Conservation (phyloP, 2,329 filamentous ascomycete species). For the Ambrosiella beaveri region DNA sequence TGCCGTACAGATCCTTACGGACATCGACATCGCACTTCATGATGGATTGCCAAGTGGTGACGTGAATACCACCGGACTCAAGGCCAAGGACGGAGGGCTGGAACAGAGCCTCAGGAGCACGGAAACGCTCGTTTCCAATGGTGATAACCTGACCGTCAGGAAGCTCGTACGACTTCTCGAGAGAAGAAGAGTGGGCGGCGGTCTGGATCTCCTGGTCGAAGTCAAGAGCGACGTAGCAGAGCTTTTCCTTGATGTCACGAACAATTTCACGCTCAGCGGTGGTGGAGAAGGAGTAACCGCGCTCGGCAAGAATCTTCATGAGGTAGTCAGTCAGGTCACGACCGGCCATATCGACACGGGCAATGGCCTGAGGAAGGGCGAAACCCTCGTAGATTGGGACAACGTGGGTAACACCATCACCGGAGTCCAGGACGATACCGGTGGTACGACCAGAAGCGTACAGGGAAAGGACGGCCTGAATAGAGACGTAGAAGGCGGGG, state of each 20-base stretch:
- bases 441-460: slow-evolving; percentile 99
- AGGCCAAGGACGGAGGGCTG: slow-evolving; percentile 96
- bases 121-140: slow-evolving; percentile 99
- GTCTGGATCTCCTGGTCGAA: slow-evolving; percentile 99
- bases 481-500: slow-evolving; percentile 99
- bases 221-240: slow-evolving; percentile 99
- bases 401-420: slow-evolving; percentile 99
- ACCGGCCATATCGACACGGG: slow-evolving; percentile 99
- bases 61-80: slow-evolving; percentile 96
- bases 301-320: slow-evolving; percentile 99
- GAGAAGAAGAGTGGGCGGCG: slow-evolving; percentile 90
- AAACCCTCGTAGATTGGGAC: slow-evolving; percentile 99
- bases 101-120: slow-evolving; percentile 98
- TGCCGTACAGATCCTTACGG: slow-evolving; percentile 99
- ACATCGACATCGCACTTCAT: slow-evolving; percentile 99
- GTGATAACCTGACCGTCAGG: slow-evolving; percentile 99
- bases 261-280: slow-evolving; percentile 99
- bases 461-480: slow-evolving; percentile 96
- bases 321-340: slow-evolving; percentile 99
- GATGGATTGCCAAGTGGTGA: slow-evolving; percentile 99
- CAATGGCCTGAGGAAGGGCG: slow-evolving; percentile 98
- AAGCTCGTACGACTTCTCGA: slow-evolving; percentile 99
- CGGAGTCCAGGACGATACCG: slow-evolving; percentile 99
- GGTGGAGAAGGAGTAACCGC: slow-evolving; percentile 98
- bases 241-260: slow-evolving; percentile 99